phyloP scores from a whole-genome alignment of 352 stramenopile genomes.

The Phytophthora hibernalis region DNA sequence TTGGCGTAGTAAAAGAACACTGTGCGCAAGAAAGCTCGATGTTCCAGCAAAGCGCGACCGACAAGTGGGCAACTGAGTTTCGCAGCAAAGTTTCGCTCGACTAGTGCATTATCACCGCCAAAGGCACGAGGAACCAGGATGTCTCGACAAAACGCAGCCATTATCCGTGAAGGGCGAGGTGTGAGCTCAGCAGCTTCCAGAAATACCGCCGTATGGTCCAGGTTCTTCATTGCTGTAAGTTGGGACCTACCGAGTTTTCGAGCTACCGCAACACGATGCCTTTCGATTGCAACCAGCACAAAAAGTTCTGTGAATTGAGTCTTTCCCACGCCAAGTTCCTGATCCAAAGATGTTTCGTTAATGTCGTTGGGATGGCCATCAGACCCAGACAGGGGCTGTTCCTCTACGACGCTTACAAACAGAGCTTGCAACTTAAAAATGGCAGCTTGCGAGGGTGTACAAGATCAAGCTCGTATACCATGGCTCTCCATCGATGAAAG shows the following conservation, averaged over 20 bases:
- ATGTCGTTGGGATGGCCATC: neutral
- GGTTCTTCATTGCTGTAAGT: conserved; percentile 3
- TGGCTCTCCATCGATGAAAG: conserved; percentile 39
- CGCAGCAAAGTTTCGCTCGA: conserved; percentile 47
- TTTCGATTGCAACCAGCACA: conserved; percentile 41
- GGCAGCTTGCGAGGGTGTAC: conserved; percentile 35
- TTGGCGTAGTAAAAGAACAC: conserved; percentile 70
- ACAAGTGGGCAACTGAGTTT: conserved; percentile 58
- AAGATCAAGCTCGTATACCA: conserved; percentile 46
- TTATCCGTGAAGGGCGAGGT: conserved; percentile 39
- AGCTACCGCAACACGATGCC: conserved; percentile 9
- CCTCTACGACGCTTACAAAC: conserved; percentile 26
- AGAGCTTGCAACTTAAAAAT: conserved; percentile 28
- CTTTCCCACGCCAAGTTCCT: conserved; percentile 33
- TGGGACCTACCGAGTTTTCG: conserved; percentile 19
- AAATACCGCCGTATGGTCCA: neutral
- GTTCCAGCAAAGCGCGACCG: conserved; percentile 51
- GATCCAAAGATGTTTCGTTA: conserved; percentile 10
- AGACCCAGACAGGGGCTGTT: neutral
- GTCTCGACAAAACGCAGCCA: conserved; percentile 49
- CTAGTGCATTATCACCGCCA: conserved; percentile 15
- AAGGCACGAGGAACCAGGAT: conserved; percentile 42
- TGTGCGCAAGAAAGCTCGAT: conserved; percentile 57
- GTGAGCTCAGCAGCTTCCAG: conserved; percentile 10
- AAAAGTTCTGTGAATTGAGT: conserved; percentile 41